Conservation (phyloP, 2,329 filamentous ascomycete species). For the Leptographium wingfieldii region DNA sequence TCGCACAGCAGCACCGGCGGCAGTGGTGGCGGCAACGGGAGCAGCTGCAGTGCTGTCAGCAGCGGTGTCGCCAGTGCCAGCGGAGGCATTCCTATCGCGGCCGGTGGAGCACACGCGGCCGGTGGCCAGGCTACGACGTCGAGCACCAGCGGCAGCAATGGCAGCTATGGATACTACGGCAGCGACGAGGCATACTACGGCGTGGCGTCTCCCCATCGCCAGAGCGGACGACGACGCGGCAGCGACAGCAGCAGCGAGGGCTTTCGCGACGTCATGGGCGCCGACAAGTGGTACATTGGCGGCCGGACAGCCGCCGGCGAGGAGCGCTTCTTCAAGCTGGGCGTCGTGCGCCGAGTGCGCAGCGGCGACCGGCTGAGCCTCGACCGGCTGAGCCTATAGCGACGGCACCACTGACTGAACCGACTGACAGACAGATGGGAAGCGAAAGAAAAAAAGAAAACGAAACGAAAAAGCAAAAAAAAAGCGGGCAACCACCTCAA, state of each 20-base stretch:
- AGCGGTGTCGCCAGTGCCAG: neutral
- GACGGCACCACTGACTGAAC: neutral
- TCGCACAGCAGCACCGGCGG: neutral
- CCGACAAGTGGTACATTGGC: slow-evolving; percentile 74
- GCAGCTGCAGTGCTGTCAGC: neutral
- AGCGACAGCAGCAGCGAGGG: slow-evolving; percentile 67
- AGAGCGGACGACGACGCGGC: slow-evolving; percentile 41
- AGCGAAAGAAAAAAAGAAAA: neutral
- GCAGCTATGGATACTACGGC: neutral
- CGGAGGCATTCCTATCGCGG: neutral
- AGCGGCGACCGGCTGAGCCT: slow-evolving; percentile 65
- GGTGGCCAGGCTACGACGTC: neutral
- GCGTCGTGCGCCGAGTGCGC: slow-evolving; percentile 58
- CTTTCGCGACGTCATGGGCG: slow-evolving; percentile 58
- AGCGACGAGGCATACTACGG: slow-evolving; percentile 7
- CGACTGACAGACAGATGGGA: neutral
- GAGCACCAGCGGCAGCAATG: neutral
- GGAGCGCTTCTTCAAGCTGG: slow-evolving; percentile 70
- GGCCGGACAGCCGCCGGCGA: slow-evolving; percentile 65
- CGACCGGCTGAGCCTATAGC: slow-evolving; percentile 61
- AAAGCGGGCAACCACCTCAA: neutral
- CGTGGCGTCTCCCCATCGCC: neutral
- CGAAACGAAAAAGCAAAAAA: neutral
- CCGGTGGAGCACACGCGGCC: neutral
- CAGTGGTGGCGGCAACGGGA: neutral